Conservation (phyloP, 1,139 yeast species). For the Candida pseudoviswanathii region DNA sequence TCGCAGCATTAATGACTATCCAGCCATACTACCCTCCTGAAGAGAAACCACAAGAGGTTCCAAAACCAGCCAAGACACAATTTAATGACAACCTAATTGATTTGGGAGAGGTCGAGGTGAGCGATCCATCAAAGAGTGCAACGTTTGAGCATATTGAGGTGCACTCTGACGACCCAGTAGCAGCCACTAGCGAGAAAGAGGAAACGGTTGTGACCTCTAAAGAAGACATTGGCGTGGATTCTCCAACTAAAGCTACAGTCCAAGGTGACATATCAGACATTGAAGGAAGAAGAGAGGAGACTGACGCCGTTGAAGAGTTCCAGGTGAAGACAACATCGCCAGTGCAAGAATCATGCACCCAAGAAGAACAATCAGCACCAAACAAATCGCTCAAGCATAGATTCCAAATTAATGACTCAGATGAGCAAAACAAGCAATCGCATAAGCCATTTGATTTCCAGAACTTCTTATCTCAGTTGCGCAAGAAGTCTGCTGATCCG, state of each 20-base stretch:
- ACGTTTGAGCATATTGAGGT: background rate
- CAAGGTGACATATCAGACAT: conserved; percentile 10
- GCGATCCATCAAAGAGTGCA: background rate
- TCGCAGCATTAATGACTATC: conserved; percentile 16
- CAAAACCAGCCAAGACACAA: background rate
- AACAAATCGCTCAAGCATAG: conserved; percentile 5
- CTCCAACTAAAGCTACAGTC: conserved; percentile 9
- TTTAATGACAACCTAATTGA: conserved; percentile 9
- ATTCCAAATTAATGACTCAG: conserved; percentile 21
- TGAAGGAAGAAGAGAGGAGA: background rate
- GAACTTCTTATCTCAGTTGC: conserved; percentile 69
- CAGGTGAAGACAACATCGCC: background rate
- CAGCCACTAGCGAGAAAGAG: no score
- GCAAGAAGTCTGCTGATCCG: conserved; percentile 82
- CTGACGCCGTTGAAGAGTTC: background rate
- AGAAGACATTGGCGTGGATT: no score
- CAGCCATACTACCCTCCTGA: conserved; percentile 14
- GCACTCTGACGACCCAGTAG: background rate
- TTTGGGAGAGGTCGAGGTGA: conserved; percentile 3
- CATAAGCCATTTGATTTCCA: conserved; percentile 79
- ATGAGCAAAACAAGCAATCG: conserved; percentile 41
- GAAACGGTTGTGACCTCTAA: background rate
- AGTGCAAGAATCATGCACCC: background rate
- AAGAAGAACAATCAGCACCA: conserved; percentile 3
- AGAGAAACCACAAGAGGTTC: background rate